Evolutionary conservation across 805 yeast species (phyloP).

Genomic region (Monosporozyma servazzii): DNA sequence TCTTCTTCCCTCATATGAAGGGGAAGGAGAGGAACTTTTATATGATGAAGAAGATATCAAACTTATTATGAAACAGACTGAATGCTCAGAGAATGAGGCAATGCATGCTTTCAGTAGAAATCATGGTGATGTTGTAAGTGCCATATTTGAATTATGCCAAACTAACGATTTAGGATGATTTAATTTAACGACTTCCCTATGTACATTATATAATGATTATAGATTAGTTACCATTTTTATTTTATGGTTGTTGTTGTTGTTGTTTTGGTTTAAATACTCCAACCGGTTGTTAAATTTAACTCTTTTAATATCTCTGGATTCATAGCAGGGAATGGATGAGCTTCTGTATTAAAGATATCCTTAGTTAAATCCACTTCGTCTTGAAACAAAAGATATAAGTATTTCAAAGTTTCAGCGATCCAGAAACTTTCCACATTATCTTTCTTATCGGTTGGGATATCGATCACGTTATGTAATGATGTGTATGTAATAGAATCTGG

Average conservation of each 20-base stretch:
- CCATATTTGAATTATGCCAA: slow-evolving; percentile 54
- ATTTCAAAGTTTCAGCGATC: slow-evolving; percentile 89
- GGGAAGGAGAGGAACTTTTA: slow-evolving; percentile 34
- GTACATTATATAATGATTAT: slow-evolving; percentile 31
- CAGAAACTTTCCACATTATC: slow-evolving; percentile 90
- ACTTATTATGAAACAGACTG: slow-evolving; percentile 82
- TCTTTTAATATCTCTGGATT: slow-evolving; percentile 7
- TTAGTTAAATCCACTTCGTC: slow-evolving; percentile 58
- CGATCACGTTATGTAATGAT: slow-evolving; percentile 57
- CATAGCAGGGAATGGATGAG: slow-evolving; percentile 82
- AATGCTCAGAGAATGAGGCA: slow-evolving; percentile 81
- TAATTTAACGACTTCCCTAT: background rate
- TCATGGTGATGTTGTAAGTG: slow-evolving; percentile 88
- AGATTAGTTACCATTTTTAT: too few species aligned
- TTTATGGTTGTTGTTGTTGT: too few species aligned
- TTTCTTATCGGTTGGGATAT: slow-evolving; percentile 39
- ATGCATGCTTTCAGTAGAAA: slow-evolving; percentile 78
- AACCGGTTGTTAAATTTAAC: slow-evolving; percentile 20
- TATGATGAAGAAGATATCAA: slow-evolving; percentile 73
- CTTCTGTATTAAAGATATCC: slow-evolving; percentile 84
- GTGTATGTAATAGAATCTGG: slow-evolving; percentile 38
- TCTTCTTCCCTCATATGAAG: slow-evolving; percentile 25
- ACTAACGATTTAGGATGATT: background rate
- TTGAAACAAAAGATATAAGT: slow-evolving; percentile 70
- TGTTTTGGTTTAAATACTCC: slow-evolving; percentile 16